Evolutionary conservation across 1,284 basidiomycete genomes (phyloP).

Genomic region (Phaffia rhodozyma): DNA sequence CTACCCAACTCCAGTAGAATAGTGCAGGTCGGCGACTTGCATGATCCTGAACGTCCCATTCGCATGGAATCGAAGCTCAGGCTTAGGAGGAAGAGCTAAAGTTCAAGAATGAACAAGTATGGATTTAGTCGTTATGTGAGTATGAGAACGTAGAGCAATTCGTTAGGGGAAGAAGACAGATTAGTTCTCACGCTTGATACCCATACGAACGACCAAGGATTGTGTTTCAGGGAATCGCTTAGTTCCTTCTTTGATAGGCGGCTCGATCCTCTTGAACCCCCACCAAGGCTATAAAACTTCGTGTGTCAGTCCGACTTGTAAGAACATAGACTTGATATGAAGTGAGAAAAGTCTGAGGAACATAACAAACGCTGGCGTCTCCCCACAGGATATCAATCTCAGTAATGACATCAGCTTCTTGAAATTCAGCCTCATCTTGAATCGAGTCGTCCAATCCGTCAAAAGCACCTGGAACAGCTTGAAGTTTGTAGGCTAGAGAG

Average conservation of each 20-base stretch:
- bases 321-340: background rate
- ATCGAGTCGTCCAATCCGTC: conserved; percentile 19
- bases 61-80: conserved; percentile 63
- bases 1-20: conserved; percentile 54
- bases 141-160: background rate
- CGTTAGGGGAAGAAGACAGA: background rate
- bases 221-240: conserved; percentile 30
- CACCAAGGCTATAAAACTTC: conserved; percentile 48
- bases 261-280: conserved; percentile 59
- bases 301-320: too few relatives aligned
- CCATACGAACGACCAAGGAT: conserved; percentile 27
- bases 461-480: conserved; percentile 36
- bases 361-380: conserved; percentile 39
- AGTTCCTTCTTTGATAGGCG: conserved; percentile 17
- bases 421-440: conserved; percentile 23
- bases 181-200: conserved; percentile 27
- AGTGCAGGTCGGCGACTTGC: conserved; percentile 84
- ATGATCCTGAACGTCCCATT: conserved; percentile 77
- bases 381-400: conserved; percentile 80
- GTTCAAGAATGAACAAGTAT: background rate
- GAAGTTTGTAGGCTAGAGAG: conserved; percentile 65
- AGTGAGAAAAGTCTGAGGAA: background rate
- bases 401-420: conserved; percentile 48
- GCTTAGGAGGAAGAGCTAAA: conserved; percentile 52
- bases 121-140: background rate